Base-by-base conservation (phyloP, 768 basidiomycete species). In the Agaricus blazei region DNA sequence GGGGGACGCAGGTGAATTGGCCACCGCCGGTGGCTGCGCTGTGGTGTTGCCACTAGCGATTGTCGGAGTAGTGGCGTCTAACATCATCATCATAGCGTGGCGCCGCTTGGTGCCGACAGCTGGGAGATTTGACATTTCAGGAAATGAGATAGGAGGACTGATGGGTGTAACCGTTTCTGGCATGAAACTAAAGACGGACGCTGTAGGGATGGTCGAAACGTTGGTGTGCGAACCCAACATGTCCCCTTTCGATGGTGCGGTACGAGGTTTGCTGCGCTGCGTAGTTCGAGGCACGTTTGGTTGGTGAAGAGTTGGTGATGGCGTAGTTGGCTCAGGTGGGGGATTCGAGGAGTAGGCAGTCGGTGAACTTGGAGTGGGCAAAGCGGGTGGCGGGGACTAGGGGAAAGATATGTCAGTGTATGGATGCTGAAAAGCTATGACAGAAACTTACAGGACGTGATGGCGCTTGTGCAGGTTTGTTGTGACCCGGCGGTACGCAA, bases 1-100 rank as follows among this genome's bases (percentile, higher is more conserved):
- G 23, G 26, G 44, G n/a, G 28, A 45, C 8, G 64, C 69, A 5
- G 68, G 65, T 38, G 58, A 58, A 50, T 37, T 57, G 50, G 24
- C 58, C 48, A 24, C 60, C 50, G 40, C 62, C 54, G 63, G 40
- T 45, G 65, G 45, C 36, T 70, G 70, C 15, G 73, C 64, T 12
- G 75, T 68, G 4, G 78, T 67, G 1, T 75, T 61, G 37, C 67
- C 63, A n/a, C 72, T 64, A 11, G 70, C 64, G 14, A 75, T 68
- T 24, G 74, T 63, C 0, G 75, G 60, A 11, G 78, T 59, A 14
- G 74, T 62, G 0, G 84, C 72, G 60, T 89, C 87, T 3, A 87
- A 76, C 77, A 85, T 81, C 79, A 88, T 83, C 84, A 90, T 88
- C 63, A 87, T 78, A 0, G 87, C 85, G 61, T 91, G 87, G 34